phyloP scores from a whole-genome alignment of 768 basidiomycete species.

The Trametes villosa region DNA sequence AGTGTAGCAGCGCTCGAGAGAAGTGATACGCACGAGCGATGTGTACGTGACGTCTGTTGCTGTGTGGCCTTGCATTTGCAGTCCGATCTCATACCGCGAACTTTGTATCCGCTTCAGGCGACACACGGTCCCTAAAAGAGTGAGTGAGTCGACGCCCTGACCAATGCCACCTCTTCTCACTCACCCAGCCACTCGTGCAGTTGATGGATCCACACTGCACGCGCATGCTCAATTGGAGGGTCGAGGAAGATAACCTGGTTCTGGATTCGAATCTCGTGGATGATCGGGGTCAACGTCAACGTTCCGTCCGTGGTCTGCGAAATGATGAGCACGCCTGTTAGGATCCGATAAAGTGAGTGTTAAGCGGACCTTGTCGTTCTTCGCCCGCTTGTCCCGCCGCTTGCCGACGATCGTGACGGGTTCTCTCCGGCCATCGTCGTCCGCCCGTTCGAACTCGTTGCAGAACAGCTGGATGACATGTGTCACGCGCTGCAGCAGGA shows the following conservation, averaged over 20 bases:
- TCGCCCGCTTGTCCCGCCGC: conserved; percentile 70
- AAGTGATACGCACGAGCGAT: conserved; percentile 62
- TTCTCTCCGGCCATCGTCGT: conserved; percentile 69
- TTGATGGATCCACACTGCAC: conserved; percentile 87
- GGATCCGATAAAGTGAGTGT: neutral
- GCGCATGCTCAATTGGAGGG: conserved; percentile 94
- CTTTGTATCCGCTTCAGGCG: conserved; percentile 87
- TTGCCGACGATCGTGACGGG: conserved; percentile 56
- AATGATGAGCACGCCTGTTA: neutral
- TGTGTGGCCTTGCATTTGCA: conserved; percentile 80
- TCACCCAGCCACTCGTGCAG: conserved; percentile 88
- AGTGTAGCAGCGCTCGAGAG: neutral
- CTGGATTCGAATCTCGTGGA: conserved; percentile 97
- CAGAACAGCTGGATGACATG: conserved; percentile 89
- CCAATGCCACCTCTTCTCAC: neutral
- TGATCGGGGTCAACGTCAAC: conserved; percentile 81
- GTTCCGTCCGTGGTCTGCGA: conserved; percentile 69
- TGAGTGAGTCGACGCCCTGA: neutral
- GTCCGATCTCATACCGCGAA: conserved; percentile 94
- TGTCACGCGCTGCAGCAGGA: conserved; percentile 73
- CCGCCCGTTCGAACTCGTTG: conserved; percentile 77
- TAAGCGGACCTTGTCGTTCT: conserved; percentile 75
- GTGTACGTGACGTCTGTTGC: conserved; percentile 79
- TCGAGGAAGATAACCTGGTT: conserved; percentile 99
- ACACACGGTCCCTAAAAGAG: conserved; percentile 75